Percentiles rank a stretch among this genome's conserved stretches.
Conservation (phyloP, 345 rosid genomes). For the Excoecaria agallocha region DNA sequence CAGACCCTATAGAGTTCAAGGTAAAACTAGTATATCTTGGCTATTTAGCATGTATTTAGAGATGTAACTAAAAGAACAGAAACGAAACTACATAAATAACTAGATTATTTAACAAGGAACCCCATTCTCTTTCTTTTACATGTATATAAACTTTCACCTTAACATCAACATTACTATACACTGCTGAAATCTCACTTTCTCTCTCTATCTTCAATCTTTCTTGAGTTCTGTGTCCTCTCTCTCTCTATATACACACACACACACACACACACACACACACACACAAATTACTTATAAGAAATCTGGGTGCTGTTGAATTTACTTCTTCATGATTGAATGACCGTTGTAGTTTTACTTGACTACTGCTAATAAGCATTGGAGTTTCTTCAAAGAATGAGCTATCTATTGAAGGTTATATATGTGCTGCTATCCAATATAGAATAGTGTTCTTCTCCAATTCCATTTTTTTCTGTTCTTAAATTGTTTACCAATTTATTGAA, state of each 20-base stretch:
- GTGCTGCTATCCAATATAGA: slow-evolving; percentile 8
- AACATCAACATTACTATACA: neutral
- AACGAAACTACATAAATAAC: no score
- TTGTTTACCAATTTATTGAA: slow-evolving; percentile 1
- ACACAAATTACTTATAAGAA: no score
- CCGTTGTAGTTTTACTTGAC: neutral
- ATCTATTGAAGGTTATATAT: slow-evolving; percentile 23
- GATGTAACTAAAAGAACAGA: no score
- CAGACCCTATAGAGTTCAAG: no score
- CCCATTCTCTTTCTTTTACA: slow-evolving; percentile 5
- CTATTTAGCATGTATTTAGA: no score
- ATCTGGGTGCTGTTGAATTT: no score
- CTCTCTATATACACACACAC: no score
- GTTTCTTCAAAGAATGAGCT: slow-evolving; percentile 24
- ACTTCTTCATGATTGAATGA: slow-evolving; percentile 7
- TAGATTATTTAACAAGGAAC: no score
- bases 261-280: no score
- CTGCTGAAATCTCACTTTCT: slow-evolving; percentile 4
- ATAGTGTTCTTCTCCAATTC: neutral
- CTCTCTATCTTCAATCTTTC: neutral
- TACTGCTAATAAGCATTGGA: no score
- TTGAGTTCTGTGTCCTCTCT: neutral
- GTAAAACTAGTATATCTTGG: no score
- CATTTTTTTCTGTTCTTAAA: neutral
- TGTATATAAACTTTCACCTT: slow-evolving; percentile 14